phyloP scores from a whole-genome alignment of 176 grass and related monocot species.

The Pontederia paniculata region DNA sequence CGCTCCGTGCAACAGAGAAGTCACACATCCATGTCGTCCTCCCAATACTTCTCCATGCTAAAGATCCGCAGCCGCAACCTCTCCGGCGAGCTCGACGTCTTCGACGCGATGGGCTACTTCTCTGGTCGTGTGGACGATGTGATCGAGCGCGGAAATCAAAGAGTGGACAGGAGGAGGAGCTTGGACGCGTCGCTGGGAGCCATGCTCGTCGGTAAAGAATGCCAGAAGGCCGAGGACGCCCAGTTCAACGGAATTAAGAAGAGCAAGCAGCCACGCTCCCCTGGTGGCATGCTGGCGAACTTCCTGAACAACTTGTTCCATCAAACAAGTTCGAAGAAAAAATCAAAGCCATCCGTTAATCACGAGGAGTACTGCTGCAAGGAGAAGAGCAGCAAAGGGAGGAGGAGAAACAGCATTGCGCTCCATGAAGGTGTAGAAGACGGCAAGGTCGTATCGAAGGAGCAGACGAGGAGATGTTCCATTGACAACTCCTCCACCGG shows the following conservation, averaged over 20 bases:
- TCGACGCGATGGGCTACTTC: constrained; percentile 38
- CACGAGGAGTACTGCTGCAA: too few species aligned
- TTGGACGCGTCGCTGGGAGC: not conserved
- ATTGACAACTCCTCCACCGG: not conserved
- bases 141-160: not conserved
- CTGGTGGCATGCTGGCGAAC: not conserved
- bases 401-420: not conserved
- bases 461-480: not conserved
- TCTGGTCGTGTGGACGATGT: not conserved
- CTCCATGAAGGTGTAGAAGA: too few species aligned
- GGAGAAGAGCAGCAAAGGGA: not conserved
- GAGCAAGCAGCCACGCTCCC: not conserved
- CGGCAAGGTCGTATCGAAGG: not conserved
- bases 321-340: not conserved
- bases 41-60: constrained; percentile 13
- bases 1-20: not conserved
- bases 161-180: not conserved
- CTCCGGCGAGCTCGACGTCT: constrained; percentile 47
- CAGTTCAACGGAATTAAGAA: not conserved
- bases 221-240: not conserved
- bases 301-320: not conserved
- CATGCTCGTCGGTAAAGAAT: not conserved
- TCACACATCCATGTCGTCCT: not conserved
- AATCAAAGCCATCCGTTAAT: not conserved
- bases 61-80: not conserved